Conservation (phyloP, 768 basidiomycete species). For the Mycena kentingensis region DNA sequence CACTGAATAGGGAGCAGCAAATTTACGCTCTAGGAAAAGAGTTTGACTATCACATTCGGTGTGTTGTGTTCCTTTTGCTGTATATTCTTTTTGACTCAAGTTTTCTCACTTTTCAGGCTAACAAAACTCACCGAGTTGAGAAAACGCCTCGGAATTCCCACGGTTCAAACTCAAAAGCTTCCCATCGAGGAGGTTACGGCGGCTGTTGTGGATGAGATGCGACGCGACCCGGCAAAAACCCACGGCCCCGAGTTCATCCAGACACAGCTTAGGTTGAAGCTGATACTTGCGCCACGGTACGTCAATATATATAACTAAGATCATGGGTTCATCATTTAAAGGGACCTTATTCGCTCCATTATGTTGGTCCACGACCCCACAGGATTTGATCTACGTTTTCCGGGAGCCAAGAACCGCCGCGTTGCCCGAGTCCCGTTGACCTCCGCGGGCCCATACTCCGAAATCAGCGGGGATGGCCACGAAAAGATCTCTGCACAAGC, state of each 20-base stretch:
- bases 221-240: neutral
- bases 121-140: neutral
- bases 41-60: neutral
- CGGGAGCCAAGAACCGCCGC: neutral
- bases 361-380: neutral
- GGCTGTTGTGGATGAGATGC: too few relatives aligned
- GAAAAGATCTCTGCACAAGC: slow-evolving; percentile 23
- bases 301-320: neutral
- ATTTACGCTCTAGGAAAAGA: neutral
- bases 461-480: slow-evolving; percentile 23
- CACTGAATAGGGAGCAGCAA: neutral
- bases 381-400: slow-evolving; percentile 4
- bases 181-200: neutral
- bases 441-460: slow-evolving; percentile 5
- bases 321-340: neutral
- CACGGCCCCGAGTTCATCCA: slow-evolving; percentile 10
- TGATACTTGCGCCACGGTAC: slow-evolving; percentile 5
- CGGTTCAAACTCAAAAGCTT: neutral
- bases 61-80: neutral
- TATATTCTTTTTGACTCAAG: neutral
- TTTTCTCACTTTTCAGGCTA: too few relatives aligned
- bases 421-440: neutral
- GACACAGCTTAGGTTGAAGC: slow-evolving; percentile 2
- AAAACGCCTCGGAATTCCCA: slow-evolving; percentile 2
- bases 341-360: neutral